Percentiles rank a stretch among this genome's conserved stretches.
Evolutionary conservation across 148 eudicot species (phyloP).

Genomic region (Chenopodium album): DNA sequence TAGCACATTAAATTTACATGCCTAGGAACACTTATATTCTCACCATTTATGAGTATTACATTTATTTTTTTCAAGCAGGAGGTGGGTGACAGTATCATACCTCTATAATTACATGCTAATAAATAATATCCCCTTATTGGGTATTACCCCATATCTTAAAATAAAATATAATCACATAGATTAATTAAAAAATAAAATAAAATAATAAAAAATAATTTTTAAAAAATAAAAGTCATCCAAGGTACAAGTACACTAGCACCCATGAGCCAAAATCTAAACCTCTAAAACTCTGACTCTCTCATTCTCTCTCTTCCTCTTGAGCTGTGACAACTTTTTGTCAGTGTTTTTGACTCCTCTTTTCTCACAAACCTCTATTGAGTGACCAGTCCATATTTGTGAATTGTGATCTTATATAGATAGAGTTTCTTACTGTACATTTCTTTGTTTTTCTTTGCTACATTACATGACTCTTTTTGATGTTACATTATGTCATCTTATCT

Average conservation of each 20-base stretch:
- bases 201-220: neutral
- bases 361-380: slow-evolving; percentile 33
- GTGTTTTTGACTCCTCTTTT: slow-evolving; percentile 68
- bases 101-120: neutral
- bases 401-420: slow-evolving; percentile 20
- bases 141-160: neutral
- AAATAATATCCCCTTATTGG: neutral
- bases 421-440: neutral
- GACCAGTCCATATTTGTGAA: slow-evolving; percentile 27
- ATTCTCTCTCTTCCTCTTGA: neutral
- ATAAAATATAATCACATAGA: too few relatives aligned
- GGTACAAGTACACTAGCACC: slow-evolving; percentile 7
- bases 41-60: neutral
- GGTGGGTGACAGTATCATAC: slow-evolving; percentile 22
- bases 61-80: neutral
- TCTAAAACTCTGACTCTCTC: neutral
- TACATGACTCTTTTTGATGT: neutral
- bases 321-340: slow-evolving; percentile 37
- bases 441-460: slow-evolving; percentile 6
- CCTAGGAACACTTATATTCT: neutral
- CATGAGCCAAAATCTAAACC: slow-evolving; percentile 29
- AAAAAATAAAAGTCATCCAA: too few relatives aligned
- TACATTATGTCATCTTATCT: neutral
- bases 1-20: neutral
- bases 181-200: neutral